Base-by-base conservation (phyloP, 345 rosid species). In the Syzygium aromaticum region DNA sequence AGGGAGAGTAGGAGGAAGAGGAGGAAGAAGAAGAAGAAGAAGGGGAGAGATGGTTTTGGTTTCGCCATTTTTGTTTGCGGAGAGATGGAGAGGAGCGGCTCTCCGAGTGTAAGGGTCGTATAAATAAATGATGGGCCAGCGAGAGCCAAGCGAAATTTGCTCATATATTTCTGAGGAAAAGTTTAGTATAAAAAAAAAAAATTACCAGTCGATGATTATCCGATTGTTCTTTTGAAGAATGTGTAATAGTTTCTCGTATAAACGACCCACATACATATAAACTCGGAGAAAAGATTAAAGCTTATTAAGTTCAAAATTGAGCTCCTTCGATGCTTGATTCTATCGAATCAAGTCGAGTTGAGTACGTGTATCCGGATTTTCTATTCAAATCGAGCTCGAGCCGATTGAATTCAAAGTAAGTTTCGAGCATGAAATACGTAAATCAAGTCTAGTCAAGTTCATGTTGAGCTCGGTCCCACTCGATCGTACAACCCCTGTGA, bases 11-110 rank as follows among this genome's bases (percentile, higher is more conserved):
- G 52, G 84, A 67, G 7, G 57, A 84, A 46, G 30, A 84, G 30
- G 21, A 64, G 59, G 84, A 87, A 4, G 86, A 61, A 84, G 88
- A 61, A 84, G 88, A 61, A 84, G 88, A 21, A 16, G 25, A 19
- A 27, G 84, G 16, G 21, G 57, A 83, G 63, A 40, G 83, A 67
- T 7, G 25, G 77, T 6, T 83, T 63, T 23, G 86, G 14, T 38
- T 23, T 84, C 14, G 89, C 84, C 89, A 87, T 87, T 22, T 51
- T 52, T 33, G 80, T 23, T 13, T 2, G 64, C 40, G 21, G 43
- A 10, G 87, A 46, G 77, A 13, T 21, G 77, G 40, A 1, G 25
- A 17, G 80, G 22, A 33, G 80, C 9, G 25, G 46, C 46, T 4
- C 25, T 67, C 80, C 3, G 5, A 5, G 13, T 33, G 14, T 10